Evolutionary conservation across 2,329 filamentous ascomycete species (phyloP).

Genomic region (Apiospora aurea): DNA sequence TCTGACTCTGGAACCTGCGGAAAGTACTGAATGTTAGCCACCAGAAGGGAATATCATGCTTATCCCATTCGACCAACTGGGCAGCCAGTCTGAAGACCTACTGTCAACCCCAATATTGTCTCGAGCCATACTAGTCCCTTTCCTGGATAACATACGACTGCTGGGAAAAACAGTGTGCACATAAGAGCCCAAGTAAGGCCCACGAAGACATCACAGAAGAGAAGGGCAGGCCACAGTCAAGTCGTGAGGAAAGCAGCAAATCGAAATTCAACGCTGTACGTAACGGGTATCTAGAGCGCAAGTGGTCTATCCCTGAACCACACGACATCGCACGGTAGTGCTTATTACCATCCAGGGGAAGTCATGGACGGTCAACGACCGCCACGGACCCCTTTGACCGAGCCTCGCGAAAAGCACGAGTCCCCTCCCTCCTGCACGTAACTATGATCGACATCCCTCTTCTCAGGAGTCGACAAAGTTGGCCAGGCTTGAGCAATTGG

Average conservation of each 20-base stretch:
- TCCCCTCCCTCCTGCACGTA: not conserved
- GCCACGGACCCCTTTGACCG: not conserved
- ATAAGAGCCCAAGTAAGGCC: too few species aligned
- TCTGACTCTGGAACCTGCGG: too few species aligned
- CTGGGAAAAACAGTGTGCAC: too few species aligned
- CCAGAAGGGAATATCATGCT: too few species aligned
- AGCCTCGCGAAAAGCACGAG: not conserved
- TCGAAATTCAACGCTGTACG: not conserved
- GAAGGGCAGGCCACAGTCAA: not conserved
- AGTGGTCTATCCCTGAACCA: not conserved
- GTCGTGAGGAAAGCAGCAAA: too few species aligned
- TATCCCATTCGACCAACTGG: too few species aligned
- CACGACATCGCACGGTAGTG: too few species aligned
- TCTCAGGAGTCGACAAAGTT: not conserved
- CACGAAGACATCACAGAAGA: not conserved
- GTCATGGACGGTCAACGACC: too few species aligned
- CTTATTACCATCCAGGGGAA: not conserved
- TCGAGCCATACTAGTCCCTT: not conserved
- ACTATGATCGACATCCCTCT: not conserved
- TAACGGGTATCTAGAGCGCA: not conserved
- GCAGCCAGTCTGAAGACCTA: not conserved
- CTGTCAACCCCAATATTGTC: not conserved
- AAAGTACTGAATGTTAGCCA: too few species aligned
- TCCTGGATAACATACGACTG: not conserved
- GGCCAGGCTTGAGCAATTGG: conserved; percentile 15